phyloP scores from a whole-genome alignment of 352 stramenopile species.

The Pythium aphanidermatum region DNA sequence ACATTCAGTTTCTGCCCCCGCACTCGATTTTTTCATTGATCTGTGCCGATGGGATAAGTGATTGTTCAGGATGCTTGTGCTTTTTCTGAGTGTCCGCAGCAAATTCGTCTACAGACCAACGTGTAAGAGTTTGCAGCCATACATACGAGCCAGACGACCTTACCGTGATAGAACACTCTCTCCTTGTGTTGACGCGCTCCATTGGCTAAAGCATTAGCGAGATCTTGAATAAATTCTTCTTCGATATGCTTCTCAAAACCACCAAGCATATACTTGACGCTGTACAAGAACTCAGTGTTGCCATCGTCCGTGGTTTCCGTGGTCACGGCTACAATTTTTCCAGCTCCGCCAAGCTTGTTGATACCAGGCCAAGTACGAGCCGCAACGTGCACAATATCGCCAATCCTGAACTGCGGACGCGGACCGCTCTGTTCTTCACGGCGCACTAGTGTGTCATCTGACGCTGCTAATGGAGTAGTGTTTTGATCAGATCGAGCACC shows the following conservation, averaged over 20 bases:
- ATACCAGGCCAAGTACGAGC: conserved; percentile 80
- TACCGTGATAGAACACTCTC: conserved; percentile 67
- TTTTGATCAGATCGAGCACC: no score
- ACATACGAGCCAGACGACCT: not conserved
- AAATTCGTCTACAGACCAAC: conserved; percentile 51
- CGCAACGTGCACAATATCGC: conserved; percentile 21
- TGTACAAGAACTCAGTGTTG: conserved; percentile 40
- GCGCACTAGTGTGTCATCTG: not conserved
- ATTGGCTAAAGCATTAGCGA: conserved; percentile 9
- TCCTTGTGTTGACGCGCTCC: conserved; percentile 27
- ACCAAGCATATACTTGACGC: conserved; percentile 77
- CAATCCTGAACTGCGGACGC: conserved; percentile 15
- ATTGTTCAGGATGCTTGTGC: no score
- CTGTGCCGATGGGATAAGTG: no score
- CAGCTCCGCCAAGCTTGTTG: conserved; percentile 77
- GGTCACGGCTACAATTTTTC: conserved; percentile 44
- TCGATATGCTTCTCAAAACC: conserved; percentile 73
- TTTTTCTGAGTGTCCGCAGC: conserved; percentile 35
- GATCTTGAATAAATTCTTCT: conserved; percentile 37
- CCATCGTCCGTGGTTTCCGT: conserved; percentile 19
- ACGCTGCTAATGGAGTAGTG: no score
- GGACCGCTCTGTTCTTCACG: conserved; percentile 1
- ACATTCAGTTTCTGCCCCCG: conserved; percentile 8
- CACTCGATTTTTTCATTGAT: conserved; percentile 2
- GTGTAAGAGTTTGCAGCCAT: no score